These are phyloP conservation scores for Agrocybe pediades DNA, from an alignment of 768 basidiomycete genomes.

Conservation along the genomic window DNA sequence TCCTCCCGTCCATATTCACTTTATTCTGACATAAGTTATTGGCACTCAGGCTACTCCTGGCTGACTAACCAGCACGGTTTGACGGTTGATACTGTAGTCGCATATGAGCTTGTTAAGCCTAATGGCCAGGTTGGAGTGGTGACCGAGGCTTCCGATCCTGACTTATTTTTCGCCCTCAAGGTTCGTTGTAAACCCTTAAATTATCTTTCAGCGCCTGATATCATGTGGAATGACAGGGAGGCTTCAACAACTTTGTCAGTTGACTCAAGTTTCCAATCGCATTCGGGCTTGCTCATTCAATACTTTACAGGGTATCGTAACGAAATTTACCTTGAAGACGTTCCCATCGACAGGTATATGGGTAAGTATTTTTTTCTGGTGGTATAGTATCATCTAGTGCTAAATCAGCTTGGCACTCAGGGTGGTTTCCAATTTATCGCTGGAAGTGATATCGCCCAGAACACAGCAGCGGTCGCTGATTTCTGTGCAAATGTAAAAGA, in stretches of 20 bases:
- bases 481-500: conserved; percentile 46
- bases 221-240: conserved; percentile 40
- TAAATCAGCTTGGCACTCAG: background rate
- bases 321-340: conserved; percentile 53
- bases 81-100: conserved; percentile 52
- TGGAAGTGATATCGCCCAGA: conserved; percentile 19
- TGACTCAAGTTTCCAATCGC: too few species aligned
- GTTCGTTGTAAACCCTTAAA: conserved; percentile 16
- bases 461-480: conserved; percentile 37
- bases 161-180: conserved; percentile 45
- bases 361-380: too few species aligned
- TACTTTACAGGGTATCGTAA: conserved; percentile 52
- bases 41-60: conserved; percentile 58
- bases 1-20: background rate
- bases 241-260: conserved; percentile 55
- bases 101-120: conserved; percentile 59
- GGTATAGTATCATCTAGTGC: too few species aligned
- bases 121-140: conserved; percentile 44
- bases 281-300: background rate
- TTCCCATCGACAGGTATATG: conserved; percentile 60
- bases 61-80: conserved; percentile 62
- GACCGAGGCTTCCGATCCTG: conserved; percentile 31
- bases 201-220: background rate
- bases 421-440: conserved; percentile 25
- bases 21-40: background rate